These are phyloP conservation scores for Castanea crenata DNA, from an alignment of 306 rosid genomes.

Conservation along the genomic window DNA sequence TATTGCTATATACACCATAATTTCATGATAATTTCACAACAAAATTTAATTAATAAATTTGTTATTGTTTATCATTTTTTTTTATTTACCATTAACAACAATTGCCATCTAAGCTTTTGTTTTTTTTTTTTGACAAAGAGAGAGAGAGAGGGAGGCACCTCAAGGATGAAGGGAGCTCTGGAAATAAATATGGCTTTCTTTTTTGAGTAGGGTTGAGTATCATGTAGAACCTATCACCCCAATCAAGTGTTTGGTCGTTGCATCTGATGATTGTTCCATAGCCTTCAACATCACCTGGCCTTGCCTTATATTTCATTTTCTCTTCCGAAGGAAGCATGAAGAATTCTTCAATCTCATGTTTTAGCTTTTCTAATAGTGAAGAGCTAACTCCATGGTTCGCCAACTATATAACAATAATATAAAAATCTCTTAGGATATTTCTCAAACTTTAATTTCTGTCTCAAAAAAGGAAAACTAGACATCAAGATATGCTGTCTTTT, in stretches of 20 bases:
- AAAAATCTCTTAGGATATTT: background rate
- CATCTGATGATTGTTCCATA: slow-evolving; percentile 50
- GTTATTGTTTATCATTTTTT: no score
- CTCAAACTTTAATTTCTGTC: background rate
- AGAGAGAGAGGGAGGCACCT: slow-evolving; percentile 30
- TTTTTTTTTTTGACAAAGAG: no score
- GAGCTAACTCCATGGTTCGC: slow-evolving; percentile 71
- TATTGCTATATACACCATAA: no score
- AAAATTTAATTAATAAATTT: no score
- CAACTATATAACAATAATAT: slow-evolving; percentile 34
- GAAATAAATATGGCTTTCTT: slow-evolving; percentile 64
- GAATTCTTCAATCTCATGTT: slow-evolving; percentile 51
- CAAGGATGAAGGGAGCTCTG: slow-evolving; percentile 48
- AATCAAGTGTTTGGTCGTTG: slow-evolving; percentile 67
- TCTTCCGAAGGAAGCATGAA: slow-evolving; percentile 64
- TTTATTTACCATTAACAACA: no score
- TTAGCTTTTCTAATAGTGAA: slow-evolving; percentile 42
- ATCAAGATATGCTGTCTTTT: background rate
- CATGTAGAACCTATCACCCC: slow-evolving; percentile 77
- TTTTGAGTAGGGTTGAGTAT: slow-evolving; percentile 47
- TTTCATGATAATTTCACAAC: no score
- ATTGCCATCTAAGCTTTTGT: no score
- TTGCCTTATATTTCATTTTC: slow-evolving; percentile 50
- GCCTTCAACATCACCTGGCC: slow-evolving; percentile 67
- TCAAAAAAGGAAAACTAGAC: background rate